phyloP scores from a whole-genome alignment of 2,329 filamentous ascomycete genomes.

The Penicillium sp. region DNA sequence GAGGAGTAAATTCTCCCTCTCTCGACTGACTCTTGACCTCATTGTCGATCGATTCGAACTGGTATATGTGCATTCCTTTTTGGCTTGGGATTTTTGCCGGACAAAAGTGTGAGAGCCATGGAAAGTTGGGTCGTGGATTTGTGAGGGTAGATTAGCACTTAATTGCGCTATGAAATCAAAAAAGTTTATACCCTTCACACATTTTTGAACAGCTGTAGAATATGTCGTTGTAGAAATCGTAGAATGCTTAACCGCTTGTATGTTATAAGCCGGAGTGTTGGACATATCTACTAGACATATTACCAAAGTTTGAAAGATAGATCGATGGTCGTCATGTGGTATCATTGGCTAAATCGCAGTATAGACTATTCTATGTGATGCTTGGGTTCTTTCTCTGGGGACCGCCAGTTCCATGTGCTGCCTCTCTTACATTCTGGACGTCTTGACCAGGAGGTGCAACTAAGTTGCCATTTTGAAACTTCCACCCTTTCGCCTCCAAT shows the following conservation, averaged over 20 bases:
- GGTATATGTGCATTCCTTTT: constrained; percentile 11
- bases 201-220: not conserved
- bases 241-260: not conserved
- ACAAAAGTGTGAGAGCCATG: constrained; percentile 13
- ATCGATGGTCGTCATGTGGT: not conserved
- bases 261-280: not conserved
- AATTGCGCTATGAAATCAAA: constrained; percentile 21
- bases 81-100: constrained; percentile 11
- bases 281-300: not conserved
- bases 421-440: constrained; percentile 3
- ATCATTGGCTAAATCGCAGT: not conserved
- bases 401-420: constrained; percentile 21
- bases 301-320: not conserved
- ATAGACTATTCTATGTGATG: not conserved
- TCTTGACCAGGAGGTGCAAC: constrained; percentile 30
- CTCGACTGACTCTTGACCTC: constrained; percentile 11
- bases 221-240: not conserved
- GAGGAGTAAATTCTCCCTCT: constrained; percentile 74
- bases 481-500: constrained; percentile 69
- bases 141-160: constrained; percentile 23
- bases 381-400: constrained; percentile 24
- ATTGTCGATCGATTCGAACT: constrained; percentile 14
- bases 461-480: constrained; percentile 50
- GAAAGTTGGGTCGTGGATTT: constrained; percentile 13
- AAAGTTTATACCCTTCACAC: constrained; percentile 24